Percentiles rank a stretch among this genome's conserved stretches.
Conservation (phyloP, 2,329 filamentous ascomycete genomes). For the Cladosporium colombiae region DNA sequence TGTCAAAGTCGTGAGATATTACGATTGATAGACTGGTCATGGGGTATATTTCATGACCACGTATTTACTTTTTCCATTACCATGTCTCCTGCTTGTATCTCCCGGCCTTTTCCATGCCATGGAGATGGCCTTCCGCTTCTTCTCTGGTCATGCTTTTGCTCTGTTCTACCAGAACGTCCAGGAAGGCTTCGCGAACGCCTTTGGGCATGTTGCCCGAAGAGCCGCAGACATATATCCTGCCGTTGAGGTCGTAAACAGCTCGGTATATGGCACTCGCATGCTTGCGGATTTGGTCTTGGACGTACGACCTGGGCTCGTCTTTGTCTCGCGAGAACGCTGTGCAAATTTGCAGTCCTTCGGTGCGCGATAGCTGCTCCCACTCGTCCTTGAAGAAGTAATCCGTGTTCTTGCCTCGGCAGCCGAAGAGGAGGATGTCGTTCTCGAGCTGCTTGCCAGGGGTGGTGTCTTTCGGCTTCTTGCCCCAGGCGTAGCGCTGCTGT, state of each 20-base stretch:
- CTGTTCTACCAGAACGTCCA: constrained; percentile 57
- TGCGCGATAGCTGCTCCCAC: constrained; percentile 57
- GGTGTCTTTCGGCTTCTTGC: constrained; percentile 25
- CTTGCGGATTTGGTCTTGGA: constrained; percentile 63
- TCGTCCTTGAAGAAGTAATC: constrained; percentile 85
- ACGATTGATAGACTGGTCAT: constrained; percentile 39
- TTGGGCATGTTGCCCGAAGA: constrained; percentile 71
- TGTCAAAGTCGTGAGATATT: constrained; percentile 36
- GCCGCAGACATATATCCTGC: constrained; percentile 60
- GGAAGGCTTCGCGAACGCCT: constrained; percentile 65
- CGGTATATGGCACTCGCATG: constrained; percentile 52
- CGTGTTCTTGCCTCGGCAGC: constrained; percentile 70
- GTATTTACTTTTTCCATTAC: constrained; percentile 42
- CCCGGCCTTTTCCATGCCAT: constrained; percentile 61
- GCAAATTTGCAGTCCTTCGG: constrained; percentile 54
- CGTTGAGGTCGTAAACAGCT: constrained; percentile 53
- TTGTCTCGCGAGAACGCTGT: constrained; percentile 74
- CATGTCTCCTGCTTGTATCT: constrained; percentile 71
- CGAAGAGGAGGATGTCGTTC: constrained; percentile 71
- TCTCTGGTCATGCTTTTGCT: constrained; percentile 44
- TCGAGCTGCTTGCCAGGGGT: constrained; percentile 23
- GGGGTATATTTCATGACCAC: constrained; percentile 13
- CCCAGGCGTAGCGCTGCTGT: constrained; percentile 63
- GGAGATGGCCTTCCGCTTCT: constrained; percentile 58
- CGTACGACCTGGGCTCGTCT: constrained; percentile 62